Conservation (phyloP, 73 alveolate genomes). For the Vitrella brassicaformis region DNA sequence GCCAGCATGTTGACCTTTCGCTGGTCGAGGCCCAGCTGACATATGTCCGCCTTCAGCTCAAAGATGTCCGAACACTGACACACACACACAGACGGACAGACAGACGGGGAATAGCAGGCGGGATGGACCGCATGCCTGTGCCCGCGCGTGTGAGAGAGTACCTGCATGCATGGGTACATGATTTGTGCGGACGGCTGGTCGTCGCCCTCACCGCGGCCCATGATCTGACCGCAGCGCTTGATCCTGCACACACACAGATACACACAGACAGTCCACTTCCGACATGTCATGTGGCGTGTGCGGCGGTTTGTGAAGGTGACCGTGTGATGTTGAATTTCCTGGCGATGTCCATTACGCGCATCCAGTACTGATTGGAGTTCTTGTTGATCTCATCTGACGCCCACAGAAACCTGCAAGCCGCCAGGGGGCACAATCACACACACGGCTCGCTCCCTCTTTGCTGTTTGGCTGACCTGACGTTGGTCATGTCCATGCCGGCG, state of each 20-base stretch:
- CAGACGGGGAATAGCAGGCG: too few species aligned
- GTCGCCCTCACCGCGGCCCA: conserved; percentile 96
- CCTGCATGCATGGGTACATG: conserved; percentile 98
- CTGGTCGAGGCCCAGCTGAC: conserved; percentile 95
- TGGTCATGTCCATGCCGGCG: conserved; percentile 94
- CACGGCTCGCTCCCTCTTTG: too few species aligned
- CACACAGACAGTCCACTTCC: too few species aligned
- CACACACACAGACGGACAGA: background rate
- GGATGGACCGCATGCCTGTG: too few species aligned
- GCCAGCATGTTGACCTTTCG: conserved; percentile 98
- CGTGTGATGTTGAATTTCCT: conserved; percentile 58
- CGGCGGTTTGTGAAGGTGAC: too few species aligned
- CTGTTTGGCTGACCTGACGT: conserved; percentile 30
- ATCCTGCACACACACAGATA: conserved; percentile 71
- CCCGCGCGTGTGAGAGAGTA: too few species aligned
- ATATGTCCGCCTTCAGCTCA: conserved; percentile 90
- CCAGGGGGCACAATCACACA: background rate
- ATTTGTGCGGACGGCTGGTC: conserved; percentile 84
- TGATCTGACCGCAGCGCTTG: conserved; percentile 86
- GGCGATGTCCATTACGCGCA: conserved; percentile 90
- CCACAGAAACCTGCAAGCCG: conserved; percentile 76
- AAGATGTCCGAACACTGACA: conserved; percentile 75
- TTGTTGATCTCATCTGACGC: conserved; percentile 94
- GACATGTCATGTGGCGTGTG: too few species aligned
- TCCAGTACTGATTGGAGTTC: conserved; percentile 94